Conservation (phyloP, 768 basidiomycete genomes). For the Neoboletus magnificus region DNA sequence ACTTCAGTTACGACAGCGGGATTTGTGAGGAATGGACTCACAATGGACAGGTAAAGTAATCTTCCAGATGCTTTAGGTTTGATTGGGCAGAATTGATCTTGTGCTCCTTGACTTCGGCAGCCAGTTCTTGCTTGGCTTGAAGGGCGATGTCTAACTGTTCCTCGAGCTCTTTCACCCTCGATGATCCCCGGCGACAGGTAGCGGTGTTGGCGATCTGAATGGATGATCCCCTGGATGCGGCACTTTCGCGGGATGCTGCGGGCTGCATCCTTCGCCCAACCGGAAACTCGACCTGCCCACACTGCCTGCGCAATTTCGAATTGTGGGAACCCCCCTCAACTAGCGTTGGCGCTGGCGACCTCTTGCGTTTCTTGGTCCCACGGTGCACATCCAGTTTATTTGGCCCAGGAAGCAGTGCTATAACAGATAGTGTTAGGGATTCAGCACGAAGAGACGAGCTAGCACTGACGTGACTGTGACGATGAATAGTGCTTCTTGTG, state of each 20-base stretch:
- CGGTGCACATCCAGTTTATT: not conserved
- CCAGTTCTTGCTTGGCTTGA: slow-evolving; percentile 42
- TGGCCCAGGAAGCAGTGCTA: slow-evolving; percentile 3
- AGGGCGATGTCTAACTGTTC: slow-evolving; percentile 38
- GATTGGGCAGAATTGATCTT: slow-evolving; percentile 32
- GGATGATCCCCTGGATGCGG: not conserved
- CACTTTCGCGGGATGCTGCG: slow-evolving; percentile 1
- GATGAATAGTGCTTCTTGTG: not conserved
- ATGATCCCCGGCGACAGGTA: slow-evolving; percentile 34
- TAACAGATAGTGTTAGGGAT: slow-evolving; percentile 2
- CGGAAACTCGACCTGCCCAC: slow-evolving; percentile 10
- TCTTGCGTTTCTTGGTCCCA: slow-evolving; percentile 11
- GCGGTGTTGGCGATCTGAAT: not conserved
- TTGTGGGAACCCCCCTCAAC: not conserved
- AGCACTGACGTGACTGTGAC: slow-evolving; percentile 14
- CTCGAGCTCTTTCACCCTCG: slow-evolving; percentile 41
- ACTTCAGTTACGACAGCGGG: slow-evolving; percentile 10
- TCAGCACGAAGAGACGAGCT: not conserved
- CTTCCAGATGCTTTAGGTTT: slow-evolving; percentile 53
- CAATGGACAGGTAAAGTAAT: slow-evolving; percentile 64
- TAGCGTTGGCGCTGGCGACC: not conserved
- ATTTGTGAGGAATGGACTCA: slow-evolving; percentile 33
- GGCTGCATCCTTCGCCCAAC: not conserved
- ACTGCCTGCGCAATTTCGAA: slow-evolving; percentile 10
- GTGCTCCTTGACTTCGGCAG: slow-evolving; percentile 38